phyloP scores from a whole-genome alignment of 2,329 filamentous ascomycete genomes.

The Fusarium redolens region DNA sequence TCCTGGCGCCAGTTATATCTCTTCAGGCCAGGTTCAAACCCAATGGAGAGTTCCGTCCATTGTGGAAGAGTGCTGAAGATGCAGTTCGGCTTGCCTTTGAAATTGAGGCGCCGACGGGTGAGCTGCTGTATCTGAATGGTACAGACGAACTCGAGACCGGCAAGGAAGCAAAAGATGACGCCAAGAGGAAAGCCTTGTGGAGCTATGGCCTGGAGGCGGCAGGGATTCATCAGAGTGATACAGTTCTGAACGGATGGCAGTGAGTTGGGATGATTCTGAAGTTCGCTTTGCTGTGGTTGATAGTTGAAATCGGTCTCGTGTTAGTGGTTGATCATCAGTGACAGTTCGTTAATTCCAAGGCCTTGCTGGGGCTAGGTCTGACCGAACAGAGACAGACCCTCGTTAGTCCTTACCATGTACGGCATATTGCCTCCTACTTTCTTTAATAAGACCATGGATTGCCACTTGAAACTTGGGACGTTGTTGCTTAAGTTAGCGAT shows the following conservation, averaged over 20 bases:
- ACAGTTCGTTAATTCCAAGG: background rate
- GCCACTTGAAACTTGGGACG: background rate
- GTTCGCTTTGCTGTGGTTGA: background rate
- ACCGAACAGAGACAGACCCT: background rate
- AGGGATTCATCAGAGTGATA: conserved; percentile 43
- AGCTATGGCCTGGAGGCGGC: conserved; percentile 44
- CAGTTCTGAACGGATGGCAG: conserved; percentile 44
- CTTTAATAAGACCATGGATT: background rate
- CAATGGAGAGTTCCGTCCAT: conserved; percentile 47
- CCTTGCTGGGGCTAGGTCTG: background rate
- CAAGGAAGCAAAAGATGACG: conserved; percentile 47
- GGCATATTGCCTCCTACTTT: conserved; percentile 7
- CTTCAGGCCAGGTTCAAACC: conserved; percentile 42
- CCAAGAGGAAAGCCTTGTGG: conserved; percentile 49
- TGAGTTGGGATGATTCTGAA: conserved; percentile 18
- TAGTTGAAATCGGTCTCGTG: background rate
- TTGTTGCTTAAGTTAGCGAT: background rate
- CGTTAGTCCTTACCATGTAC: background rate
- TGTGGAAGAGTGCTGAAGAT: conserved; percentile 50
- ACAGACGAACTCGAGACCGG: conserved; percentile 44
- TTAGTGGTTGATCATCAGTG: background rate
- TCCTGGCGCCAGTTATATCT: conserved; percentile 42
- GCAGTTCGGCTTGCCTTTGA: conserved; percentile 49
- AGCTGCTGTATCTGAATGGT: conserved; percentile 51
- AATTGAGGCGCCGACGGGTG: conserved; percentile 42